phyloP scores from a whole-genome alignment of 495 filamentous ascomycete species.

The Stereocaulon alpinum region DNA sequence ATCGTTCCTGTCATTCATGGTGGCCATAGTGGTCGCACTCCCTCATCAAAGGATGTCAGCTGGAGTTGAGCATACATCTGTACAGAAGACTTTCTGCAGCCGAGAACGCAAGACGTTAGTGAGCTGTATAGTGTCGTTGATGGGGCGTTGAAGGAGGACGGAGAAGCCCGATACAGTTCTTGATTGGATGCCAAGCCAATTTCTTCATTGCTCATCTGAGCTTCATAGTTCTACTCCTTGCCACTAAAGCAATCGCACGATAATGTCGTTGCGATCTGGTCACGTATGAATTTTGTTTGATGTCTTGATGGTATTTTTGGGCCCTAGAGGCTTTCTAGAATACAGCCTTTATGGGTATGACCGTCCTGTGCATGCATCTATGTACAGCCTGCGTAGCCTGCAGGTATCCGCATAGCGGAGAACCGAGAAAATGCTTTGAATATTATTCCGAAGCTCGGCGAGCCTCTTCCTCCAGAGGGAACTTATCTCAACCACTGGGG shows the following conservation, averaged over 20 bases:
- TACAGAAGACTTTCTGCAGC: not conserved
- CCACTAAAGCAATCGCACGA: too few species aligned
- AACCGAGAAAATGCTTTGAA: conserved; percentile 2
- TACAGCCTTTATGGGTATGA: not conserved
- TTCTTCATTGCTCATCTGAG: not conserved
- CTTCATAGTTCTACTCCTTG: not conserved
- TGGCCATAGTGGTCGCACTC: conserved; percentile 14
- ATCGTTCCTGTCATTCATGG: conserved; percentile 14
- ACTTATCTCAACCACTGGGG: conserved; percentile 6
- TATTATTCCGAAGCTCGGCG: not conserved
- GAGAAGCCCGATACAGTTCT: conserved; percentile 9
- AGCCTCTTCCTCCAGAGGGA: conserved; percentile 3
- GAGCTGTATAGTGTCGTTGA: not conserved
- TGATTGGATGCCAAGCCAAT: conserved; percentile 2
- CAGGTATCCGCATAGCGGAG: not conserved
- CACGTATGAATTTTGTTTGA: not conserved
- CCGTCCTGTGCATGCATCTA: conserved; percentile 1
- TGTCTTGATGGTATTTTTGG: conserved; percentile 1
- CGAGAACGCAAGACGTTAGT: not conserved
- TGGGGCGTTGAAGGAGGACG: conserved; percentile 9
- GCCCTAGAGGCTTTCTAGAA: not conserved
- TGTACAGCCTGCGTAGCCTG: not conserved
- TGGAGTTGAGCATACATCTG: conserved; percentile 7
- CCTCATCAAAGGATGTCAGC: not conserved
- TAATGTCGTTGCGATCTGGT: not conserved